Percentiles rank a stretch among this genome's conserved stretches.
Evolutionary conservation across 345 rosid species (phyloP).

Genomic region (Stellera chamaejasme): DNA sequence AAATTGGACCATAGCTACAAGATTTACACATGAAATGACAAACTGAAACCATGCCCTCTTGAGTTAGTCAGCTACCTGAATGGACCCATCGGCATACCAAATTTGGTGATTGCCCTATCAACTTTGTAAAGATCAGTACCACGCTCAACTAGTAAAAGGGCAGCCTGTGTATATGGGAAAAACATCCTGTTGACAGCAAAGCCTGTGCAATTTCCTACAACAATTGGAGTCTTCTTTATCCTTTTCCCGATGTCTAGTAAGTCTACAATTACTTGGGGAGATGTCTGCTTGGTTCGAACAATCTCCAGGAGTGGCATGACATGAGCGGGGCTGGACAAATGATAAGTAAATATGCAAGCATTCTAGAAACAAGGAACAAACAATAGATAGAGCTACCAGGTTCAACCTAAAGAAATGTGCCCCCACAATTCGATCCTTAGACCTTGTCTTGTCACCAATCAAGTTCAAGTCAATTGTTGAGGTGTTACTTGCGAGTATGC

Average conservation of each 20-base stretch:
- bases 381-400: conserved; percentile 4
- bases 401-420: conserved; percentile 96
- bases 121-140: conserved; percentile 76
- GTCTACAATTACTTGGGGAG: conserved; percentile 88
- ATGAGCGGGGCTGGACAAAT: conserved; percentile 79
- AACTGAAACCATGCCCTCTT: neutral
- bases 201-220: conserved; percentile 97
- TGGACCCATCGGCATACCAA: conserved; percentile 99
- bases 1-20: conserved; percentile 4
- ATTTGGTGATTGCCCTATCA: conserved; percentile 67
- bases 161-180: conserved; percentile 89
- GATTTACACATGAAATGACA: neutral
- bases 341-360: conserved; percentile 15
- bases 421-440: conserved; percentile 78
- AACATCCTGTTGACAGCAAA: conserved; percentile 98
- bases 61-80: conserved; percentile 45
- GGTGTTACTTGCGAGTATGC: conserved; percentile 91
- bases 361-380: conserved; percentile 3
- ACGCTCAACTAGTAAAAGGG: conserved; percentile 70
- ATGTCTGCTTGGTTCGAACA: conserved; percentile 76
- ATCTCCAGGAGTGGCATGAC: conserved; percentile 95
- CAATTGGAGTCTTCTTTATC: conserved; percentile 88
- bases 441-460: conserved; percentile 72
- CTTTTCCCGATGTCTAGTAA: conserved; percentile 81
- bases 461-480: conserved; percentile 90